phyloP scores from a whole-genome alignment of 2,329 filamentous ascomycete species.

The Cercospora janseana region DNA sequence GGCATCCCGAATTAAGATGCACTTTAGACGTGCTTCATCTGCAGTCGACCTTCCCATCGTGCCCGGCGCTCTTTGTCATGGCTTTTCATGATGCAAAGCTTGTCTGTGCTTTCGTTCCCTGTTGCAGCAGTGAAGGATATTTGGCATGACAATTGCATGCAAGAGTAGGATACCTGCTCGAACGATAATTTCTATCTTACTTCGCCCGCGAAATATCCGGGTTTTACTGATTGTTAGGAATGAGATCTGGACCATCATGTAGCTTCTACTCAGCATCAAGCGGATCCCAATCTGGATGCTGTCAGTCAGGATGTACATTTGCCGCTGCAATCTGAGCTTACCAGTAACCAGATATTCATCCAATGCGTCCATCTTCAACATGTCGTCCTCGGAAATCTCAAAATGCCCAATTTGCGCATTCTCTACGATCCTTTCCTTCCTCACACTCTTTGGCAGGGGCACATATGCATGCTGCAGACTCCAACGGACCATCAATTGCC shows the following conservation, averaged over 20 bases:
- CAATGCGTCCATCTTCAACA: conserved; percentile 61
- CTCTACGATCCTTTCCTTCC: conserved; percentile 59
- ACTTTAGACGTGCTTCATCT: too few relatives aligned
- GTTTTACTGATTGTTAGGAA: neutral
- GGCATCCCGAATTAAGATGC: too few relatives aligned
- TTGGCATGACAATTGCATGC: too few relatives aligned
- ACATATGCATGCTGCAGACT: conserved; percentile 71
- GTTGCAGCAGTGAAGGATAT: too few relatives aligned
- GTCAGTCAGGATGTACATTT: conserved; percentile 2
- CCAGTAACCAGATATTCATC: conserved; percentile 74
- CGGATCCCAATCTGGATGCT: conserved; percentile 37
- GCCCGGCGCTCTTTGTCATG: too few relatives aligned
- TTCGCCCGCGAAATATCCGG: too few relatives aligned
- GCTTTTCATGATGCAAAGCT: too few relatives aligned
- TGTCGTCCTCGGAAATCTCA: conserved; percentile 61
- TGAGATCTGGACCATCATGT: neutral
- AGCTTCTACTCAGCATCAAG: conserved; percentile 29
- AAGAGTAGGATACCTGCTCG: too few relatives aligned
- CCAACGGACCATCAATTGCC: conserved; percentile 76
- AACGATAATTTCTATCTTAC: too few relatives aligned
- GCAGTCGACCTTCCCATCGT: too few relatives aligned
- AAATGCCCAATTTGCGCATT: conserved; percentile 64
- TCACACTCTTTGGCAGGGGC: conserved; percentile 70
- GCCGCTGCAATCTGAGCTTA: conserved; percentile 44
- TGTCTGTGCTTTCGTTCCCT: too few relatives aligned